These are phyloP conservation scores for Bassia scoparia DNA, from an alignment of 148 eudicot species.

Conservation along the genomic window DNA sequence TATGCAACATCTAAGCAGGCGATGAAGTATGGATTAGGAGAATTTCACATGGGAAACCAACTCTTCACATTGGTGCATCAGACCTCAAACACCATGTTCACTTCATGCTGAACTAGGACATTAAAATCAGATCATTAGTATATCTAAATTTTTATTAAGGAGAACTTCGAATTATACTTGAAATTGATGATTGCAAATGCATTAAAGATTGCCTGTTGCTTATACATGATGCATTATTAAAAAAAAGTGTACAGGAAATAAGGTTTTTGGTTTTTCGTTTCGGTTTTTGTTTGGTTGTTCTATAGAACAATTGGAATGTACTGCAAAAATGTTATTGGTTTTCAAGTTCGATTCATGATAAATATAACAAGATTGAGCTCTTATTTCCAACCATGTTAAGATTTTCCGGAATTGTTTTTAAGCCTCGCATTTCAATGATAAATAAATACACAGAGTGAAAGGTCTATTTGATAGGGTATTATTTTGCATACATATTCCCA, in stretches of 20 bases:
- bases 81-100: slow-evolving; percentile 58
- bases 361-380: too few species aligned
- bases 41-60: slow-evolving; percentile 69
- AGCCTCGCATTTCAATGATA: too few species aligned
- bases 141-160: not conserved
- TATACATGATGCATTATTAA: slow-evolving; percentile 3
- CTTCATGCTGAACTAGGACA: slow-evolving; percentile 28
- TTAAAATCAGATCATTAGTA: not conserved
- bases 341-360: too few species aligned
- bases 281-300: slow-evolving; percentile 1
- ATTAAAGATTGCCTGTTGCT: not conserved
- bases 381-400: too few species aligned
- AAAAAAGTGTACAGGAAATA: slow-evolving; percentile 6
- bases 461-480: too few species aligned
- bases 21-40: slow-evolving; percentile 61
- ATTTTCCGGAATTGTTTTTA: too few species aligned
- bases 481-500: too few species aligned
- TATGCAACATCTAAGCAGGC: slow-evolving; percentile 62
- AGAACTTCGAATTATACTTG: not conserved
- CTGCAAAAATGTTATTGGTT: not conserved
- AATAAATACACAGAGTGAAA: too few species aligned
- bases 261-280: not conserved
- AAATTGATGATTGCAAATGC: not conserved
- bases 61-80: slow-evolving; percentile 77
- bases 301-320: not conserved